phyloP scores from a whole-genome alignment of 192 early-diverging fungal species.

The Umbelopsis sp. region DNA sequence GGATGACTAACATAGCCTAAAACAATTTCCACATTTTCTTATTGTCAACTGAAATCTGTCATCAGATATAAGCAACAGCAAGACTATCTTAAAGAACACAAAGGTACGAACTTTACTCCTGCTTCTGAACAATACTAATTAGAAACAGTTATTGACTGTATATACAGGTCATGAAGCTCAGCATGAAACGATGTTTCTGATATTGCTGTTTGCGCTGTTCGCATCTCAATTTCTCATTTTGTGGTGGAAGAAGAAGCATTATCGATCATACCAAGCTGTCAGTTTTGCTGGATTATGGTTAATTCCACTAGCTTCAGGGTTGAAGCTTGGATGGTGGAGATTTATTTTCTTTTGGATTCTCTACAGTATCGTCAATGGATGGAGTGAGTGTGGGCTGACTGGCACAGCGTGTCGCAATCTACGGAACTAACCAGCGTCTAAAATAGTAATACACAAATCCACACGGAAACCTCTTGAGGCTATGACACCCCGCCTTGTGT shows the following conservation, averaged over 20 bases:
- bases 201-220: conserved; percentile 54
- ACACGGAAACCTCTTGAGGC: conserved; percentile 61
- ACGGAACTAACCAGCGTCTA: neutral
- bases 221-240: conserved; percentile 60
- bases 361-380: conserved; percentile 33
- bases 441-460: conserved; percentile 53
- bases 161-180: conserved; percentile 50
- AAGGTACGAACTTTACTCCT: conserved; percentile 19
- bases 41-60: conserved; percentile 4
- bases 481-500: conserved; percentile 60
- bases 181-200: conserved; percentile 58
- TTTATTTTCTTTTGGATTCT: conserved; percentile 35
- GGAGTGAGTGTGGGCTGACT: conserved; percentile 22
- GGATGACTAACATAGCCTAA: neutral
- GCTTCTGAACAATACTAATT: neutral
- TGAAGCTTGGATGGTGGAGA: conserved; percentile 38
- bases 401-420: neutral
- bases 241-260: conserved; percentile 63
- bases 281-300: conserved; percentile 55
- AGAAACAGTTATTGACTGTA: neutral
- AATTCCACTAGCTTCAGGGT: conserved; percentile 34
- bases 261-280: conserved; percentile 54
- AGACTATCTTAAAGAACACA: conserved; percentile 31
- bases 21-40: neutral
- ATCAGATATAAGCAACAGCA: conserved; percentile 36